Base-by-base conservation (phyloP, 371 early-diverging fungal genomes). In the Lichtheimia ramosa region DNA sequence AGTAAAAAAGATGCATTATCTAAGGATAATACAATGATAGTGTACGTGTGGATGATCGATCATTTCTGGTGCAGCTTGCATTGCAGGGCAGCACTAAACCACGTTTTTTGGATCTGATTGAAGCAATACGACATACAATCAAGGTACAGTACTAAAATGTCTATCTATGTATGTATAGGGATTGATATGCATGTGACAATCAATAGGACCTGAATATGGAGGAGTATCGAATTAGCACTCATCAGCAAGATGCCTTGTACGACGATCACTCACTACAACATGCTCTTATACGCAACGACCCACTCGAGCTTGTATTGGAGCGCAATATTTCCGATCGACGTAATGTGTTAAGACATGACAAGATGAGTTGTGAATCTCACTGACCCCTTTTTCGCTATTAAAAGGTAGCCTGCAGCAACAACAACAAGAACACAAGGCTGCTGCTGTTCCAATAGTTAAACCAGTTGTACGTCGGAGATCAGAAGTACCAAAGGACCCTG, bases 41-140 rank as follows among this genome's bases (percentile, higher is more conserved):
- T 54, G 62, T 67, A 43, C 59, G 43, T 28, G 51, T 72, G 2
- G 51, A 68, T 56, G 69, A 66, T 57, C 27, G 42, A 42, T 63
- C 42, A 13, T 20, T 56, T 10, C 50, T 53, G 43, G 51, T 71
- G 41, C 61, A 63, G 51, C 52, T 71, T 5, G 48, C 40, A 58
- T 58, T 65, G 14, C 64, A 59, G 14, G 62, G 51, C 18, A 52
- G 62, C 16, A 51, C 59, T 13, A 43, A 55, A 51, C 71, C 65
- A 18, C 24, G 27, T 25, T 67, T 65, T 24, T 10, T 55, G 14
- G 62, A 61, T 41, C 39, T 71, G 46, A 7, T 64, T 20, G 20
- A 62, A 7, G 51, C 51, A 21, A 71, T 71, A 3, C 62, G 65
- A 27, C 50, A 56, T 8, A 53, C 43, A 50, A 34, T 57, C 18